Evolutionary conservation across 2,329 filamentous ascomycete species (phyloP).

Genomic region (Chalaropsis ovoidea): DNA sequence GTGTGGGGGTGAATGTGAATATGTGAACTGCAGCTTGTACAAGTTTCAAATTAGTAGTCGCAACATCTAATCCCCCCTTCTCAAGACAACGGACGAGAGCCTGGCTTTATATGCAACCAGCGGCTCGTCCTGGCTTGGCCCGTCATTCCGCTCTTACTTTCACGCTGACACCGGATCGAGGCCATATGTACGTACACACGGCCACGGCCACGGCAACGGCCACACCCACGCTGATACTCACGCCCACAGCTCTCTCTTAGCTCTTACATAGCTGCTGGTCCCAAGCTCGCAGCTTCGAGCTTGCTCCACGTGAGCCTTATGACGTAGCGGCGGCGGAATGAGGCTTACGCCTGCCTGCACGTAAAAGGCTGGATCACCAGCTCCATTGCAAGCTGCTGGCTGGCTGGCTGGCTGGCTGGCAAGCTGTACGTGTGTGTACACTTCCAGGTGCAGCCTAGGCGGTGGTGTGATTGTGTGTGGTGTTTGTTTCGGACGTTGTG

Average conservation of each 20-base stretch:
- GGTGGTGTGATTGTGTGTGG: background rate
- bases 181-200: constrained; percentile 3
- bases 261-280: no score
- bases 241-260: background rate
- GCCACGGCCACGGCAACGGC: no score
- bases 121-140: background rate
- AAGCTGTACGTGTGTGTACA: background rate
- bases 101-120: background rate
- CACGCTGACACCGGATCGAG: background rate
- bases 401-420: no score
- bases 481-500: background rate
- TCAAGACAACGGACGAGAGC: background rate
- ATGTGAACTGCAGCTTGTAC: background rate
- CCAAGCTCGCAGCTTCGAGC: background rate
- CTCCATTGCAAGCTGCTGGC: background rate
- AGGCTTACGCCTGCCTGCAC: background rate
- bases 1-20: background rate
- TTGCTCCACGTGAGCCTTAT: background rate
- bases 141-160: background rate
- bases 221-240: background rate
- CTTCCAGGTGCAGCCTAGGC: background rate
- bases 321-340: background rate
- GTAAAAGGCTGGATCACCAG: background rate
- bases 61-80: background rate
- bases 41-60: no score